Evolutionary conservation across 73 alveolate species (phyloP), one percentile per base, ranked within the genome.

Genomic region (Paramecium biaurelia): DNA sequence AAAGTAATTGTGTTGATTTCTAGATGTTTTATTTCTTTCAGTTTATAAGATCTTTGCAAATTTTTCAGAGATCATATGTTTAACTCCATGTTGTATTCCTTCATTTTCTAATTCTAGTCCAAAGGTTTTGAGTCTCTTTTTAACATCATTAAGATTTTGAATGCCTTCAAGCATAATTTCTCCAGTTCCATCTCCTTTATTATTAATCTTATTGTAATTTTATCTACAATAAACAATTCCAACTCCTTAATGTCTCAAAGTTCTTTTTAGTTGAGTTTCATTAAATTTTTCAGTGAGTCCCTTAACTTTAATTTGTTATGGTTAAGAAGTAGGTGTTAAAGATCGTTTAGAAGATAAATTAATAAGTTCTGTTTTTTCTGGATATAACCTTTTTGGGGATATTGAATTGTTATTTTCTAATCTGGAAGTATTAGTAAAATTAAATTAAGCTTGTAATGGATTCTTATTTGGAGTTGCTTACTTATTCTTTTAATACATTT

Each of bases 21-120:
- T 74, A 11, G 87, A 21, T 1, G 32, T 37, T 21, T 37, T 34
- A 74, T 63, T 63, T 63, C 58, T 14, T 21, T 74, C 87, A 74
- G 87, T 74, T 30, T 74, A 34, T 14, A 74, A 41, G 9, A 74
- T 41, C n/a, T 20, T 74, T n/a, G 87, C 87, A 74, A 74, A 74
- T 37, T 41, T 34, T 14, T 74, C 87, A 74, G 87, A 74, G n/a
- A 74, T 41, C 12, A 74, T 34, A 20, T 74, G 67, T 74, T 74
- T 74, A 37, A 74, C 57, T 20, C 87, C 87, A 74, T 37, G 59
- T 28, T 74, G 20, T 5, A 37, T 74, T 34, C 20, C 37, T 37
- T 74, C 59, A 10, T 74, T 41, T 34, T 28, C 37, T 18, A 74
- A 28, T 74, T 74, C 56, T 10, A 74, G n/a, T 12, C 87, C 87